Evolutionary conservation across 169 alveolate species (phyloP), one percentile per base, ranked within the genome.

Genomic region (Plasmodium cynomolgi): DNA sequence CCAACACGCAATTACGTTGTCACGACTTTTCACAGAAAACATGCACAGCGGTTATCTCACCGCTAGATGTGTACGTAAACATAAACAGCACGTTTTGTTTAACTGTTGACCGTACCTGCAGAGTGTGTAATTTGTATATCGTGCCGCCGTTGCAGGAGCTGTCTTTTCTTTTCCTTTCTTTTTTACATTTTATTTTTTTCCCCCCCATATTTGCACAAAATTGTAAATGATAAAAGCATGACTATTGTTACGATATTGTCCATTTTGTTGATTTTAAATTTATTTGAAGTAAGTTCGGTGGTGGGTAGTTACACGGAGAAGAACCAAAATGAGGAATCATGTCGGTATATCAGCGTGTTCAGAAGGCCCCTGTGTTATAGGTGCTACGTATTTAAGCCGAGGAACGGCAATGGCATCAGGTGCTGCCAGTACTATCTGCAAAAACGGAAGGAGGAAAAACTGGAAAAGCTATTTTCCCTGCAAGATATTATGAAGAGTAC

Each of bases 401-500:
- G 29, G 26, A n/a, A 23, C 11, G 62, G 58, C 62, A 34, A 4
- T 3, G 26, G 31, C 47, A 37, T 37, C 29, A 34, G 17, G n/a
- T 85, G 93, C 41, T 84, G 92, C 41, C 31, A 84, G 20, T 39
- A 20, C 26, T 84, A 84, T 50, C 54, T 33, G 44, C 39, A 39
- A 71, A 23, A 71, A 37, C 41, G 92, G 15, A 71, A 71, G 33
- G 73, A 73, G 31, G 62, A 72, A 13, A 44, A 84, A 39, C 29
- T 68, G 44, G 15, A 3, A n/a, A 54, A 75, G 7, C 56, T 85
- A 33, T 56, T 17, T 29, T 85, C 93, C 23, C 47, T 85, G 62
- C 62, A 85, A n/a, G 93, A 85, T 50, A 75, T 85, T 17, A 23
- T 85, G 62, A 85, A 44, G 62, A 77, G 73, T 29, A 44, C 93